Base-by-base conservation (phyloP, 306 rosid genomes). In the Medicago lupulina region DNA sequence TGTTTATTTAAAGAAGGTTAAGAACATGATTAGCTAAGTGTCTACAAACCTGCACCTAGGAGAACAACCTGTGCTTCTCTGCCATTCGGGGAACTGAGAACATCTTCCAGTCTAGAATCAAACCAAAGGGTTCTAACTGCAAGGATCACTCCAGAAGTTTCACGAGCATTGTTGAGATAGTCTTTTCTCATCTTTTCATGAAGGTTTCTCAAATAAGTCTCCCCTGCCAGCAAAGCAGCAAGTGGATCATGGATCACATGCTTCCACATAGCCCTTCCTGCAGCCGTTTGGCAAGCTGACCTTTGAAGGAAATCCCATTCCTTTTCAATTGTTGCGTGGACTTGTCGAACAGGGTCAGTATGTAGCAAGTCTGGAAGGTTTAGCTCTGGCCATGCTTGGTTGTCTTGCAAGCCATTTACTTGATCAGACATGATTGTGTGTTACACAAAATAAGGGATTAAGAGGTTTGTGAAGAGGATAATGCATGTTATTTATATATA, bases 231-330 rank as follows among this genome's bases (percentile, higher is more conserved):
- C 31, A 95, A 80, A 57, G 76, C 88, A 69, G 98, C 99, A 0
- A 92, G 79, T 6, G 97, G 96, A 74, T 95, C 98, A 77, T 86
- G 86, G 79, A 86, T 85, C 58, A 88, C 91, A 51, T 96, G 99
- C 76, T 83, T 96, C 99, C 97, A 96, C 74, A 92, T 86, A 49
- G 99, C 98, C 87, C 99, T 91, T 59, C 96, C 98, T 0, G 98
- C 99, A 46, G 97, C 99, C 7, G 92, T 92, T 79, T 90, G 99
- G 76, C 99, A 92, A 0, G 93, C 97, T 12, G 96, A 96, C 49
- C 88, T 88, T 76, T 85, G 91, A 63, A 90, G 90, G 62, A 87
- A 84, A 81, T 82, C 93, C 99, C 98, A 89, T 82, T 95, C 88
- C 11, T 83, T 86, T 66, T 88, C 99, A 64, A 92, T 88, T 1